These are phyloP conservation scores for Chimonanthus salicifolius DNA, from an alignment of 164 flowering plant species.

Conservation along the genomic window DNA sequence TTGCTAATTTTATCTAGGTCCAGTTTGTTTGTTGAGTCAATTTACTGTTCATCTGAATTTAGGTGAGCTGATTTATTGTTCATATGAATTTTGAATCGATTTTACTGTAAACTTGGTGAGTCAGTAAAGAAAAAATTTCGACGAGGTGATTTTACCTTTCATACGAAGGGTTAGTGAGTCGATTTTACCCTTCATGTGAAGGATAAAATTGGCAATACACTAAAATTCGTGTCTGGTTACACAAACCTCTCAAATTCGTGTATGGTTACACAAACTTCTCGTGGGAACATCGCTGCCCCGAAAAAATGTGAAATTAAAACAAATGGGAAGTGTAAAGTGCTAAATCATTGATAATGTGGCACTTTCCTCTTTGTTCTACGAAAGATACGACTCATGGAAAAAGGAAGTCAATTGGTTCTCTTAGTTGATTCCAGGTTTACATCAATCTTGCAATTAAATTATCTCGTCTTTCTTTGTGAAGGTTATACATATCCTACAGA, in stretches of 20 bases:
- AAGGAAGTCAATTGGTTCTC: background rate
- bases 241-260: background rate
- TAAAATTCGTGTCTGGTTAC: too few species aligned
- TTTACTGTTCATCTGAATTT: too few species aligned
- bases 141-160: background rate
- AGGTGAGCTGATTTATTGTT: too few species aligned
- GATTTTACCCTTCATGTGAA: too few species aligned
- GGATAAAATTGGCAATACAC: too few species aligned
- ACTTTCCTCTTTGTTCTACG: background rate
- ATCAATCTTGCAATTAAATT: background rate
- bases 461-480: conserved; percentile 13
- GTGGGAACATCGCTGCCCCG: too few species aligned
- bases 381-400: background rate
- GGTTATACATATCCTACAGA: conserved; percentile 60
- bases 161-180: too few species aligned
- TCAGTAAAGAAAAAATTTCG: too few species aligned
- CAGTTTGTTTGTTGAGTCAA: too few species aligned
- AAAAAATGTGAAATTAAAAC: background rate
- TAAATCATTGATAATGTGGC: background rate
- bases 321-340: background rate
- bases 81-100: too few species aligned
- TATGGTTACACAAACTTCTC: background rate
- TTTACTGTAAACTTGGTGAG: too few species aligned
- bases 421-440: background rate
- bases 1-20: background rate